Evolutionary conservation across 2,329 filamentous ascomycete genomes (phyloP).

Genomic region (Dactylellina haptotyla): DNA sequence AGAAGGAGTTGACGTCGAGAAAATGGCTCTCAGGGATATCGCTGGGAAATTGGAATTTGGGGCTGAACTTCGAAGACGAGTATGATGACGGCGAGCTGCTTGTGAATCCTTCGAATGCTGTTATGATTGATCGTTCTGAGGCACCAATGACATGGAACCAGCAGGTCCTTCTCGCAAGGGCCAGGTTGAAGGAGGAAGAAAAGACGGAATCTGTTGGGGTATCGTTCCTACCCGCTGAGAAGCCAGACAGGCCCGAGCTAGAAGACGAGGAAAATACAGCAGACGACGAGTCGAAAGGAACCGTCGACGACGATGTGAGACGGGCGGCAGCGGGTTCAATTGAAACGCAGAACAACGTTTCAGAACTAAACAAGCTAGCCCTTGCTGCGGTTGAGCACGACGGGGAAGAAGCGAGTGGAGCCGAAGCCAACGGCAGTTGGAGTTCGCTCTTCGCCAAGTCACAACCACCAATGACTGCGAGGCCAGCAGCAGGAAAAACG

Average conservation of each 20-base stretch:
- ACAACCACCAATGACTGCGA: slow-evolving; percentile 1
- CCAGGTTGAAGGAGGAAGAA: slow-evolving; percentile 13
- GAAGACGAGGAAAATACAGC: slow-evolving; percentile 6
- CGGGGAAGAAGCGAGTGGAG: slow-evolving; percentile 23
- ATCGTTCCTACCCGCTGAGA: too few relatives aligned
- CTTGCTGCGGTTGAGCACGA: background rate
- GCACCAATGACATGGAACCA: slow-evolving; percentile 31
- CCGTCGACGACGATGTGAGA: background rate
- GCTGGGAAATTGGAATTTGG: slow-evolving; percentile 38
- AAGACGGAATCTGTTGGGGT: background rate
- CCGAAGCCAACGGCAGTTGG: slow-evolving; percentile 7
- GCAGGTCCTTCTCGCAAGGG: slow-evolving; percentile 25
- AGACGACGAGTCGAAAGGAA: background rate
- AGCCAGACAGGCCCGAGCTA: background rate
- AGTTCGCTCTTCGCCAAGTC: background rate
- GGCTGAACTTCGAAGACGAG: slow-evolving; percentile 41
- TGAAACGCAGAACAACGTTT: slow-evolving; percentile 15
- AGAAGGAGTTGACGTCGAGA: slow-evolving; percentile 27
- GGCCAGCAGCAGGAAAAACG: background rate
- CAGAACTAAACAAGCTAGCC: slow-evolving; percentile 11
- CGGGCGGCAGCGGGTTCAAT: background rate
- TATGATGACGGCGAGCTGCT: slow-evolving; percentile 14
- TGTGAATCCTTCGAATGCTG: slow-evolving; percentile 37
- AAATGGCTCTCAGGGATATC: slow-evolving; percentile 49
- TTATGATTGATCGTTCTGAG: slow-evolving; percentile 45